Evolutionary conservation across 116 monocot genomes (phyloP).

Genomic region (Zostera marina): DNA sequence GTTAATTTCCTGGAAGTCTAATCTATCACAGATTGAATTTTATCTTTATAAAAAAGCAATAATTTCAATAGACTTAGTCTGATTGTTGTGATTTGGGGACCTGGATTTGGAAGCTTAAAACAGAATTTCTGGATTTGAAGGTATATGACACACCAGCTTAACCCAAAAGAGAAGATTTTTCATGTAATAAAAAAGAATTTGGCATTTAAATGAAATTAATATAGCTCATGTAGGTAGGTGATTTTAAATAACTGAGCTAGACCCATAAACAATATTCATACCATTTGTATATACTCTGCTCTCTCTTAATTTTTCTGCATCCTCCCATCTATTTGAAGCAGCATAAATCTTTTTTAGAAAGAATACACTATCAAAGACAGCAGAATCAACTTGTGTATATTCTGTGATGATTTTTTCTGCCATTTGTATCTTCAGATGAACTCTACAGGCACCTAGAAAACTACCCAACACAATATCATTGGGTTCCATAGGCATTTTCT

Average conservation of each 20-base stretch:
- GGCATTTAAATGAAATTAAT: too few species aligned
- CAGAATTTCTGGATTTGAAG: too few species aligned
- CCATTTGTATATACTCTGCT: constrained; percentile 10
- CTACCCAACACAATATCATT: constrained; percentile 48
- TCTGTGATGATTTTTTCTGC: constrained; percentile 17
- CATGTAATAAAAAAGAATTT: too few species aligned
- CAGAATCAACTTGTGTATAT: background rate
- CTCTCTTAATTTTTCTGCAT: constrained; percentile 19
- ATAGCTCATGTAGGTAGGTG: too few species aligned
- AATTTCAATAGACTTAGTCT: too few species aligned
- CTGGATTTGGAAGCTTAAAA: too few species aligned
- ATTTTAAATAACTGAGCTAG: constrained; percentile 15
- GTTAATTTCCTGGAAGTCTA: too few species aligned
- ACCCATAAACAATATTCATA: constrained; percentile 18
- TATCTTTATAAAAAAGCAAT: too few species aligned
- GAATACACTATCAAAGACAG: constrained; percentile 4
- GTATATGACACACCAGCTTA: too few species aligned
- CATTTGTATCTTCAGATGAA: constrained; percentile 25
- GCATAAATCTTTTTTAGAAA: constrained; percentile 35
- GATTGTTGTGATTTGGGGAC: too few species aligned
- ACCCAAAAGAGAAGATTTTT: too few species aligned
- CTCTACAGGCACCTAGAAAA: constrained; percentile 43
- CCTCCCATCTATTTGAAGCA: constrained; percentile 31
- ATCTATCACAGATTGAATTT: too few species aligned
- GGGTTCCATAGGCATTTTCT: constrained; percentile 35